phyloP scores from a whole-genome alignment of 371 early-diverging fungal genomes.

The Lichtheimia corymbifera region DNA sequence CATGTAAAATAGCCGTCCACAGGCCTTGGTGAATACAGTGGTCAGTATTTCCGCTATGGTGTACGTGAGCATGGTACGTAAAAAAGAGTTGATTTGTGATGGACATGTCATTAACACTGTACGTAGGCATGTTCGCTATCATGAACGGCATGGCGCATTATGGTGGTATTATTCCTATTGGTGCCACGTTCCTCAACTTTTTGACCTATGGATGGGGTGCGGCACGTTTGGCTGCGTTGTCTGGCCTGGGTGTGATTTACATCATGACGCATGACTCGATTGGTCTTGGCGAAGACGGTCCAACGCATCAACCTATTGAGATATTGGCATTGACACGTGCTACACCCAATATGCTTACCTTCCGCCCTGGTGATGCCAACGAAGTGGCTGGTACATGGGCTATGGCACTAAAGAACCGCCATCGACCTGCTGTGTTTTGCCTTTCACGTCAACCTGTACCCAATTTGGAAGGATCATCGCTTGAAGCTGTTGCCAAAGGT shows the following conservation, averaged over 20 bases:
- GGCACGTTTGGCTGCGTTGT: slow-evolving; percentile 90
- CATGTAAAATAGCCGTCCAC: slow-evolving; percentile 35
- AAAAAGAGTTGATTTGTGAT: too few species aligned
- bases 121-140: slow-evolving; percentile 87
- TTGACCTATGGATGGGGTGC: slow-evolving; percentile 87
- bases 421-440: slow-evolving; percentile 85
- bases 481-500: slow-evolving; percentile 76
- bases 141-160: slow-evolving; percentile 96
- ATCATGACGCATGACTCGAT: slow-evolving; percentile 99
- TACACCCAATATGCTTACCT: slow-evolving; percentile 85
- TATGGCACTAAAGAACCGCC: slow-evolving; percentile 67
- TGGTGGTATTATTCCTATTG: slow-evolving; percentile 83
- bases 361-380: slow-evolving; percentile 97
- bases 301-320: slow-evolving; percentile 99
- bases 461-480: slow-evolving; percentile 82
- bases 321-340: slow-evolving; percentile 91
- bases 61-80: slow-evolving; percentile 99
- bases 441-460: slow-evolving; percentile 96
- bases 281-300: slow-evolving; percentile 98
- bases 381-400: slow-evolving; percentile 92
- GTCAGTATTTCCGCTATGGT: slow-evolving; percentile 95
- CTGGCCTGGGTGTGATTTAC: slow-evolving; percentile 86
- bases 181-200: slow-evolving; percentile 98
- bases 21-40: slow-evolving; percentile 75
- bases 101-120: too few species aligned